Base-by-base conservation (phyloP, 306 rosid genomes). In the Cicer arietinum region DNA sequence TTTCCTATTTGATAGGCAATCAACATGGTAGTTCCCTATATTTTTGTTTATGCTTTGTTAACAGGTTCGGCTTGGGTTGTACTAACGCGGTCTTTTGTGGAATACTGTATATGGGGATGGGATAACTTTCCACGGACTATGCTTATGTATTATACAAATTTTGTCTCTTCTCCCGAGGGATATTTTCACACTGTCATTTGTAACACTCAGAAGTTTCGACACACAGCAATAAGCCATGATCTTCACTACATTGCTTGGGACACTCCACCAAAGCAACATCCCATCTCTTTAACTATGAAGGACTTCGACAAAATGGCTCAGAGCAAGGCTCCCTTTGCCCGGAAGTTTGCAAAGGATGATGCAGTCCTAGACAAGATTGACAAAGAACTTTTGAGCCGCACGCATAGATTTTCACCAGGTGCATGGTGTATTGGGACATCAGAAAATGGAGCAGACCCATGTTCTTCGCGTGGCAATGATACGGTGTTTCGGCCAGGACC, bases 191-290 rank as follows among this genome's bases (percentile, higher is more conserved):
- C 93, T 0, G 94, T 94, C 43, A 91, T 94, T 57, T 91, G 97
- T 85, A 88, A 88, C 88, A 88, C 67, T 0, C 86, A 89, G 51
- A 89, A 86, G 67, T 94, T 87, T 78, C 86, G 83, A 1, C 89
- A 86, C 73, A 83, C 96, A 0, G 91, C 89, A 6, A 75, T 87
- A 74, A 75, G 92, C 79, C 99, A 94, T n/a, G 98, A 94, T 83
- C 99, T 94, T 70, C 99, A 94, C 86, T 92, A 89, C 90, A 94
- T 94, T 67, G 99, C 96, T 53, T 94, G 99, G 99, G 99, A 92
- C 93, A 92, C 13, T 58, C 98, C 99, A 39, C 99, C 99, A 10
- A 94, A 90, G 96, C 99, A 94, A 84, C 99, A 94, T 60, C 99
- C 99, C 25, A 54, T 72, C 53, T 71, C 84, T 10, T 77, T 94